These are phyloP conservation scores for Cystobasidiaceae sp. DNA, from an alignment of 1,284 basidiomycete species.

Conservation along the genomic window DNA sequence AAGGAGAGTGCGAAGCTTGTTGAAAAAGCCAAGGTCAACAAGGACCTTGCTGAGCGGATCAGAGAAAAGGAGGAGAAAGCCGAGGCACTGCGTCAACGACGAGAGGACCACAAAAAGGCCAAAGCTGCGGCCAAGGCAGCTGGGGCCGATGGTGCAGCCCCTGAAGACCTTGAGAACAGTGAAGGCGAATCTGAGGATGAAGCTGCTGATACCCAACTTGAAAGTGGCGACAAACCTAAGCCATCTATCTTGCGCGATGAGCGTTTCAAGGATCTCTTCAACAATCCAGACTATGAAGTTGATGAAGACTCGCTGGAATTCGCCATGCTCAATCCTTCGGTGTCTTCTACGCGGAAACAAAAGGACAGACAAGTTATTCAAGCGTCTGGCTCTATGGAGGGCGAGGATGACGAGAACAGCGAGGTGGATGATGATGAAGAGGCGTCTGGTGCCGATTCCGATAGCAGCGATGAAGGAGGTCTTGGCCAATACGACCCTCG, in stretches of 20 bases:
- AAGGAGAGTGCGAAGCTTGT: constrained; percentile 41
- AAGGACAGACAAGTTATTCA: constrained; percentile 47
- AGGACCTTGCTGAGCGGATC: constrained; percentile 80
- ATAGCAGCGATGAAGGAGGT: constrained; percentile 37
- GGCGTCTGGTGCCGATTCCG: constrained; percentile 22
- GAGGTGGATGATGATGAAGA: constrained; percentile 52
- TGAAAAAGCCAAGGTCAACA: constrained; percentile 72
- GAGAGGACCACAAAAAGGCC: constrained; percentile 54
- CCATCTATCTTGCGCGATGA: constrained; percentile 68
- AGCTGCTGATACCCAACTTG: constrained; percentile 48
- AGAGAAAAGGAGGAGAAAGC: constrained; percentile 66
- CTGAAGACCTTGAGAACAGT: constrained; percentile 45
- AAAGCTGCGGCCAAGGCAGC: constrained; percentile 34
- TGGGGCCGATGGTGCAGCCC: constrained; percentile 35
- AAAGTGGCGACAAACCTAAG: constrained; percentile 44
- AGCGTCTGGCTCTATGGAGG: constrained; percentile 40
- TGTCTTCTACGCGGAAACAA: constrained; percentile 50
- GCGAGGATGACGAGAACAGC: constrained; percentile 53
- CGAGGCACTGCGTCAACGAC: constrained; percentile 56
- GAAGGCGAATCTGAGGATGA: constrained; percentile 49
- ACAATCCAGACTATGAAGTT: constrained; percentile 89
- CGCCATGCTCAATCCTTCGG: constrained; percentile 83
- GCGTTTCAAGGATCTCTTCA: constrained; percentile 86
- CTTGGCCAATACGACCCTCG: constrained; percentile 47
- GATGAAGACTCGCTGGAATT: constrained; percentile 83